Conservation (phyloP, 1,139 yeast genomes). For the Suhomyces chickasaworum region DNA sequence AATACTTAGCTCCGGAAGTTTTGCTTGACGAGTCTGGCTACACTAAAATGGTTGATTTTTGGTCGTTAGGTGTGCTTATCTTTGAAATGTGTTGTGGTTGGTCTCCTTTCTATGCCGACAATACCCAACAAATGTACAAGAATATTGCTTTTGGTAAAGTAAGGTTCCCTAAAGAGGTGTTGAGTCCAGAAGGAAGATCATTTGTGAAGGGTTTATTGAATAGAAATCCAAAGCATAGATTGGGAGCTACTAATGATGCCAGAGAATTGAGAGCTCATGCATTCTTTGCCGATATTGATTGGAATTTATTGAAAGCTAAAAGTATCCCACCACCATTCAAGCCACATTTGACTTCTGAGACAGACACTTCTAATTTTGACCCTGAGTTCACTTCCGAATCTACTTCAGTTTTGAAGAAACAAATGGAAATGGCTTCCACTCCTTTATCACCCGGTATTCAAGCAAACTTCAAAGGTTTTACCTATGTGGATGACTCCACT, state of each 20-base stretch:
- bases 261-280: slow-evolving; percentile 89
- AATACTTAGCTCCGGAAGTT: slow-evolving; percentile 82
- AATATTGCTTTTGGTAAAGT: slow-evolving; percentile 98
- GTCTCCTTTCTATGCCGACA: slow-evolving; percentile 99
- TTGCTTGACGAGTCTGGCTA: slow-evolving; percentile 80
- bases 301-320: slow-evolving; percentile 76
- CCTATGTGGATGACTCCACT: slow-evolving; percentile 93
- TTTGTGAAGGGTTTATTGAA: slow-evolving; percentile 93
- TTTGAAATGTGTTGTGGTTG: slow-evolving; percentile 97
- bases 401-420: slow-evolving; percentile 74
- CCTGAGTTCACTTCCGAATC: slow-evolving; percentile 95
- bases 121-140: slow-evolving; percentile 97
- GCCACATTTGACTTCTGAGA: slow-evolving; percentile 87
- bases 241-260: slow-evolving; percentile 91
- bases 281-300: slow-evolving; percentile 86
- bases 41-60: slow-evolving; percentile 84
- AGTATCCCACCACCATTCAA: slow-evolving; percentile 97
- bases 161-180: slow-evolving; percentile 91
- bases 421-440: slow-evolving; percentile 66
- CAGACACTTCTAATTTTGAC: slow-evolving; percentile 94
- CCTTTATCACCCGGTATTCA: slow-evolving; percentile 94
- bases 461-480: slow-evolving; percentile 93
- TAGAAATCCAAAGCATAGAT: slow-evolving; percentile 91
- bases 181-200: slow-evolving; percentile 88
- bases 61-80: slow-evolving; percentile 80